Base-by-base conservation (phyloP, 2,329 filamentous ascomycete genomes). In the Pseudogymnoascus sp. region DNA sequence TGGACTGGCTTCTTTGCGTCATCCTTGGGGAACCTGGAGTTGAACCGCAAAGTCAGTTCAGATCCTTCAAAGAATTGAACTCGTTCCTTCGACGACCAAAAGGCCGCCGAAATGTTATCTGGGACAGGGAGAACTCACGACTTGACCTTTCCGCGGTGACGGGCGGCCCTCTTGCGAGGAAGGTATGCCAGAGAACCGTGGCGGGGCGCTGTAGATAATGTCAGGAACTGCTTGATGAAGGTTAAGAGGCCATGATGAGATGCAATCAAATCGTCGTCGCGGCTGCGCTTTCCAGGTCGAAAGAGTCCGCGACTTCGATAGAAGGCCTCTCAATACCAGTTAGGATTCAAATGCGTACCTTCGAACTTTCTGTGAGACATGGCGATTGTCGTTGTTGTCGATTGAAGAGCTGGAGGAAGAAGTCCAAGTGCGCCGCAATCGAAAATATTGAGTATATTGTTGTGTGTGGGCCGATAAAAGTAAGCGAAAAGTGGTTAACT, bases 1-100 rank as follows among this genome's bases (percentile, higher is more conserved):
- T 99, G 95, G 80, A 97, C 91, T 76, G 93, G 91, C 89, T 98
- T 96, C 90, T 98, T 98, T 77, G 92, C 84, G 86, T 99, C 93
- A 90, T 99, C 95, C 89, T 98, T 98, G 78, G 95, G 95, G 89
- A 99, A 99, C 82, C 91, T 96, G 77, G 28, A 14, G 24, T 73
- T 63, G 68, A 66, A 66, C 63, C 67, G 61, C 59, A 67, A 66
- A 63, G 43, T 62, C 65, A 67, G 63, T 41, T 37, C 46, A 37
- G 59, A 62, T 43, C 40, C 62, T 63, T 31, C 65, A 62, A 68
- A 19, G 28, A 70, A 67, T 67, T 65, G 69, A 65, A 66, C 65
- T 61, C 50, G 59, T 71, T 68, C 72, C 71, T 71, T 67, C 46
- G 64, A 61, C 65, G 64, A 50, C 61, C 60, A 66, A 33, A 33